Conservation (phyloP, 163 green algal genomes). For the Trebouxiophyceae sp. region DNA sequence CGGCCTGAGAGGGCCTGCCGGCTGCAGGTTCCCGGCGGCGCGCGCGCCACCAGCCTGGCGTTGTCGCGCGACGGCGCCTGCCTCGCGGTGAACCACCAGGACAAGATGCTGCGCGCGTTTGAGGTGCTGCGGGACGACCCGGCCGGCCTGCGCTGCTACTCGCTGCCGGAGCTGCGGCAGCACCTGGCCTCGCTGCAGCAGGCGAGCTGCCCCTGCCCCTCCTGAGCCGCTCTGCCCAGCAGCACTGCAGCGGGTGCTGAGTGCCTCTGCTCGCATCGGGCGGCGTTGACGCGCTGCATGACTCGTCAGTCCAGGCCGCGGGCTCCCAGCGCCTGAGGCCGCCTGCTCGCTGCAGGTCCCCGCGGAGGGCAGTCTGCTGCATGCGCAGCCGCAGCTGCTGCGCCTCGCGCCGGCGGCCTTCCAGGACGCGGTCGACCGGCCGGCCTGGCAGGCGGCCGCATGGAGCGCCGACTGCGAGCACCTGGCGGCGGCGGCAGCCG, state of each 20-base stretch:
- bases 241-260: too few species aligned
- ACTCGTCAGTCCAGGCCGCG: too few species aligned
- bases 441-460: conserved; percentile 24
- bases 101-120: conserved; percentile 27
- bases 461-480: conserved; percentile 43
- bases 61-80: conserved; percentile 42
- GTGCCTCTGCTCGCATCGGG: too few species aligned
- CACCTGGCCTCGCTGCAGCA: too few species aligned
- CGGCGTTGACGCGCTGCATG: too few species aligned
- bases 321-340: too few species aligned
- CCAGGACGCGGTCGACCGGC: conserved; percentile 44
- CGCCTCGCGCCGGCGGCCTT: conserved; percentile 27
- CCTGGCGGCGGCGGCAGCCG: conserved; percentile 30
- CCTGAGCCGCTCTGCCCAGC: too few species aligned
- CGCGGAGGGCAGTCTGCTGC: conserved; percentile 31
- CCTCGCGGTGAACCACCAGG: conserved; percentile 52
- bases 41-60: conserved; percentile 30
- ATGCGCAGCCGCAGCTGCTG: conserved; percentile 14
- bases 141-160: background rate
- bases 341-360: conserved; percentile 13
- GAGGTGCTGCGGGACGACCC: background rate
- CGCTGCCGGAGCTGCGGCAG: background rate
- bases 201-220: too few species aligned
- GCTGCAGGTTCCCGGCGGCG: conserved; percentile 14
- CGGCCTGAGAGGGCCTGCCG: too few species aligned